Evolutionary conservation across 2,329 filamentous ascomycete genomes (phyloP), one percentile per base, ranked within the genome.

Genomic region (Aspergillus hiratsukae): DNA sequence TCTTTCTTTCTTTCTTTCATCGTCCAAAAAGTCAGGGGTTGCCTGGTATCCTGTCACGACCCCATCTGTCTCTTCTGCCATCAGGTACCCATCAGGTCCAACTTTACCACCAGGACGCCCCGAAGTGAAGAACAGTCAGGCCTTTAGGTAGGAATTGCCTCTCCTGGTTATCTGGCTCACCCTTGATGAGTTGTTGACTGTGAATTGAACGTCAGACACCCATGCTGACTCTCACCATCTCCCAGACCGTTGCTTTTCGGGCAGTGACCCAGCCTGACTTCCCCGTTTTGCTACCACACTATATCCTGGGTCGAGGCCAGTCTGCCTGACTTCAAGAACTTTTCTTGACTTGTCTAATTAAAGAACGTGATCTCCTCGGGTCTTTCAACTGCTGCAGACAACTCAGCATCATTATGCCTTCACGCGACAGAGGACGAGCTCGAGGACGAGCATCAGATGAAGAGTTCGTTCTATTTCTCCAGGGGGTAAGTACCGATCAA

Each of bases 391-490:
- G 9, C 25, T 17, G 19, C 31, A 40, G 29, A 21, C 9, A 11
- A 14, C 25, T 19, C 49, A 45, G 23, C 37, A 40, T 43, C 51
- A 61, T 40, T 21, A 75, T 74, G 72, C 67, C 72, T 48, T 61
- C 63, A 63, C 66, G 67, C 48, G 69, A 70, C 45, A 74, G 70
- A 59, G 66, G 66, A 53, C 69, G 70, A 40, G 63, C 66, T 14
- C 69, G 63, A 60, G 52, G 64, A 48, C 66, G 72, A 59, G 68
- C 66, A 27, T 67, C 69, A 5, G 75, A 76, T 27, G 74, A 76
- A 58, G 75, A 77, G 64, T 77, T 75, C 49, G 75, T 77, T n/a
- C 61, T 77, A 11, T 77, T 76, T 55, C 67, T 77, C 19, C 74
- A 76, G 55, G 75, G 75, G 21, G 75, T 77, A 63, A 69, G 72